phyloP scores from a whole-genome alignment of 495 filamentous ascomycete species.

The Neurospora discreta region DNA sequence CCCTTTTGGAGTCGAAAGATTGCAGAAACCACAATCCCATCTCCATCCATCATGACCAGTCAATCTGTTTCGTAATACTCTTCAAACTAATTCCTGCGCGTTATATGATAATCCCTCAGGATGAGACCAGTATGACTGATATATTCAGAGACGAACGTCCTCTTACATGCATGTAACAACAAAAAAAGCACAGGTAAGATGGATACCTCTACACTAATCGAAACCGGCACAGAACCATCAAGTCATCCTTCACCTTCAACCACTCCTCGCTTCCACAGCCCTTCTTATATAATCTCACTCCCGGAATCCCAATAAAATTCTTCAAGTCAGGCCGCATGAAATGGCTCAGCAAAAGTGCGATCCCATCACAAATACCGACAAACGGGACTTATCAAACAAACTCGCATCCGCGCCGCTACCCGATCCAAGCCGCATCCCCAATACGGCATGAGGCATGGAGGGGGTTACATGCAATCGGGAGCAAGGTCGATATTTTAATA shows the following conservation, averaged over 20 bases:
- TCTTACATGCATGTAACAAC: not conserved
- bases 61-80: no score
- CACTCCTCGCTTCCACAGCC: not conserved
- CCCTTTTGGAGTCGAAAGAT: no score
- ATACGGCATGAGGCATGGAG: not conserved
- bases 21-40: no score
- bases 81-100: no score
- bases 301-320: not conserved
- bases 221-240: not conserved
- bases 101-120: no score
- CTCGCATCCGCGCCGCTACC: not conserved
- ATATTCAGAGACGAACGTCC: no score
- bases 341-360: not conserved
- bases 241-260: not conserved
- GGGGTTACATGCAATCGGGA: not conserved
- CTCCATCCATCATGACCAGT: no score
- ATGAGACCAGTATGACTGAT: no score
- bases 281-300: not conserved
- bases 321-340: not conserved
- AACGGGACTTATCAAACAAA: not conserved
- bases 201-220: not conserved
- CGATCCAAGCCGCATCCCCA: not conserved
- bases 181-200: no score
- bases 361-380: not conserved
- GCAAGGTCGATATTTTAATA: no score